Evolutionary conservation across 306 rosid species (phyloP), one percentile per base, ranked within the genome.

Genomic region (Cercis canadensis): DNA sequence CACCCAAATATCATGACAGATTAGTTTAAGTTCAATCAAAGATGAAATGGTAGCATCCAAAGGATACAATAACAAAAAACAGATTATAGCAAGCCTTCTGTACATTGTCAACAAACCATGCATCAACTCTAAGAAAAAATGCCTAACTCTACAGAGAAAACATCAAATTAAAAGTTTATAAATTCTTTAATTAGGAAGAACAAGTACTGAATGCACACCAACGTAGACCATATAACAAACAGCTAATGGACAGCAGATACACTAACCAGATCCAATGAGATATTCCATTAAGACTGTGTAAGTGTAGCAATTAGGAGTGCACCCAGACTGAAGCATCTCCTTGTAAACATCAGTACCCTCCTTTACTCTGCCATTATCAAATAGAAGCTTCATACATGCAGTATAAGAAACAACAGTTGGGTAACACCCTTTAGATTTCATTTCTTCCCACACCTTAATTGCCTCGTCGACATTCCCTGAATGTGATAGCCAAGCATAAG

Each of bases 401-500:
- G 96, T 89, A 58, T 86, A 92, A 5, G 96, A 84, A 66, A 88
- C 89, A 78, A 88, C 89, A 15, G 90, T 85, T 2, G 86, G 98
- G 52, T 31, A 12, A 67, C 82, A 85, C 5, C 88, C 87, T 45
- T 78, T 80, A 13, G 75, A 80, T 58, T 78, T 85, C 96, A 92
- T 86, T 78, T 92, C 88, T 51, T 83, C 87, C 98, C 96, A 92
- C 40, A 83, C 68, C 62, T 74, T 67, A 21, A 87, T n/a, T 12
- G 97, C 96, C 62, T 82, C 92, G 39, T 86, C 83, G 10, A 83
- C 66, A 55, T 87, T 78, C 57, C 89, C 92, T 1, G 80, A 85
- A 49, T 52, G 65, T 0, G 95, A 89, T n/a, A 79, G 80, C 98
- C 98, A 89, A 74, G 96, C 98, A 92, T 86, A 18, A 89, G 47